These are phyloP conservation scores for Vitis riparia DNA, from an alignment of 164 flowering plant genomes.

Conservation along the genomic window DNA sequence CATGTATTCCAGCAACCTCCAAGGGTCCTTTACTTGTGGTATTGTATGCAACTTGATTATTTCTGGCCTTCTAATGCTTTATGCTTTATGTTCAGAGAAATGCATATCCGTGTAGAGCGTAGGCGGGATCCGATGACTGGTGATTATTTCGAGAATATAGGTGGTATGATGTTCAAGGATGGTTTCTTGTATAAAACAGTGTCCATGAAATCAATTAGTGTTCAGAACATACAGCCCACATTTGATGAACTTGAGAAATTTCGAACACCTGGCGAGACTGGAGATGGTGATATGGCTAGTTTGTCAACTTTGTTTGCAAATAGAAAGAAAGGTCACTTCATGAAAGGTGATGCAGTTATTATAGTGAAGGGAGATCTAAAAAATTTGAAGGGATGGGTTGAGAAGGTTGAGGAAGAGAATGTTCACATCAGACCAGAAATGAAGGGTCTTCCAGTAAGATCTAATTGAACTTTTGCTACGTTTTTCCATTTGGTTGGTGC, in stretches of 20 bases:
- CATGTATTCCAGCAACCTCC: too few species aligned
- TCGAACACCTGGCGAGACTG: constrained; percentile 70
- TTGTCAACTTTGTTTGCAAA: constrained; percentile 80
- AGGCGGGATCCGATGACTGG: constrained; percentile 70
- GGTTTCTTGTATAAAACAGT: constrained; percentile 81
- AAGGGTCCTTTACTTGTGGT: too few species aligned
- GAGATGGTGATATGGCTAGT: constrained; percentile 68
- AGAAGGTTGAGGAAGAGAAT: constrained; percentile 92
- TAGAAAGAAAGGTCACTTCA: constrained; percentile 91
- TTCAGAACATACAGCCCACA: constrained; percentile 72
- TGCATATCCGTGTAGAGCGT: constrained; percentile 84
- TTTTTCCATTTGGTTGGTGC: neutral
- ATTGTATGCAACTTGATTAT: neutral
- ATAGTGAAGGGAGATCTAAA: constrained; percentile 87
- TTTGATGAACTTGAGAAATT: constrained; percentile 97
- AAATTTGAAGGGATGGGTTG: constrained; percentile 92
- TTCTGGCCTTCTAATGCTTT: neutral
- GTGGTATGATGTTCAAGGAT: constrained; percentile 75
- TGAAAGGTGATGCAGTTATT: constrained; percentile 95
- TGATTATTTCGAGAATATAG: constrained; percentile 72
- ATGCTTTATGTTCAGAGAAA: constrained; percentile 46
- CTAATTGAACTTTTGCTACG: neutral
- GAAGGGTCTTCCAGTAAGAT: constrained; percentile 74
- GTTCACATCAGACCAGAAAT: constrained; percentile 80
- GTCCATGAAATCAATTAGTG: constrained; percentile 81